phyloP scores from a whole-genome alignment of 148 eudicot species.

The Rhododendron griersonianum region DNA sequence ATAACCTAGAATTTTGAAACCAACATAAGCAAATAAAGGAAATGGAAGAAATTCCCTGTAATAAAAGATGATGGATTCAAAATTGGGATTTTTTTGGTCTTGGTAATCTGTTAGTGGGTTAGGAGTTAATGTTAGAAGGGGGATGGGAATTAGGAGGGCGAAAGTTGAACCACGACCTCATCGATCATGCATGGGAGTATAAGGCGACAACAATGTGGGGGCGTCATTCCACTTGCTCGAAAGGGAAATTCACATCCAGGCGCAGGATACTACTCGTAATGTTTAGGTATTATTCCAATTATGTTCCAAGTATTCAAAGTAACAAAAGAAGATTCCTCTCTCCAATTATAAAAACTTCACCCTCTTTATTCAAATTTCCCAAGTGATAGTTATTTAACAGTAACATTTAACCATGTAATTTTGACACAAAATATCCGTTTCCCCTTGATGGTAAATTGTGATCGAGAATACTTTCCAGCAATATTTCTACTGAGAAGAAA shows the following conservation, averaged over 20 bases:
- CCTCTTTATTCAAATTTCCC: neutral
- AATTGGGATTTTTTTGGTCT: neutral
- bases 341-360: neutral
- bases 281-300: neutral
- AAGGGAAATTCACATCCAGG: neutral
- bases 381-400: neutral
- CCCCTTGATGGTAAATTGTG: neutral
- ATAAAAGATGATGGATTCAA: neutral
- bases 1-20: too few species aligned
- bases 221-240: neutral
- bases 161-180: too few species aligned
- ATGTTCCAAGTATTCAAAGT: neutral
- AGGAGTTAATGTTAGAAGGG: too few species aligned
- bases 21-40: too few species aligned
- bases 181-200: too few species aligned
- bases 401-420: neutral
- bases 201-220: too few species aligned
- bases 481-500: slow-evolving; percentile 12
- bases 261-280: neutral
- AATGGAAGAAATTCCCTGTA: neutral
- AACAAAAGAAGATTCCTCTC: neutral
- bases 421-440: neutral
- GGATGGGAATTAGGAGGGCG: neutral
- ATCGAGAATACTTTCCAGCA: slow-evolving; percentile 8
- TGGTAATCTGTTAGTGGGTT: too few species aligned